phyloP scores from a whole-genome alignment of 225 moss, liverwort and hornwort species.

The Bryoerythrophyllum caledonicum region DNA sequence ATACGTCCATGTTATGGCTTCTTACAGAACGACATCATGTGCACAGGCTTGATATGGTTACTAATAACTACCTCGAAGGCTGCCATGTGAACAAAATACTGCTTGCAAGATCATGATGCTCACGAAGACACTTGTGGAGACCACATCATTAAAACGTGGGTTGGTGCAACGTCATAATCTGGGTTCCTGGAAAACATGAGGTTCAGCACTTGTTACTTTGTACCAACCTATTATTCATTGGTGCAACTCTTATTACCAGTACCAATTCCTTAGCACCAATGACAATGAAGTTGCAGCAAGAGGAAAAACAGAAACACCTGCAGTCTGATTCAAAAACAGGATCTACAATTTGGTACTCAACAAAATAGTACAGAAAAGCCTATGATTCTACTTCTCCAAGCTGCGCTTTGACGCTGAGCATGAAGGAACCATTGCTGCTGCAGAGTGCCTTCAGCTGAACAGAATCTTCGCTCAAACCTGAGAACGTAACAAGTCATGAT shows the following conservation, averaged over 20 bases:
- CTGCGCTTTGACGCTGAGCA: constrained; percentile 46
- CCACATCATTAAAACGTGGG: not conserved
- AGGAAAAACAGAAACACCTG: not conserved
- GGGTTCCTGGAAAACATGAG: not conserved
- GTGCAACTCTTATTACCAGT: not conserved
- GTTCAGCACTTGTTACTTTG: not conserved
- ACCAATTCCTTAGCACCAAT: not conserved
- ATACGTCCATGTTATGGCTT: not conserved
- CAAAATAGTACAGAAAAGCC: constrained; percentile 23
- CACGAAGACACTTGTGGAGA: not conserved
- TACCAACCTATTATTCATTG: not conserved
- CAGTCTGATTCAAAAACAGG: constrained; percentile 3
- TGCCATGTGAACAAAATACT: not conserved
- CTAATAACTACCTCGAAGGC: not conserved
- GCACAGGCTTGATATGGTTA: not conserved
- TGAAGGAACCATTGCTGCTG: constrained; percentile 48
- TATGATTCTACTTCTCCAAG: constrained; percentile 44
- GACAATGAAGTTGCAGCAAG: not conserved
- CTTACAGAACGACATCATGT: not conserved
- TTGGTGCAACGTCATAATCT: constrained; percentile 8
- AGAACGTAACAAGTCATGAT: not conserved
- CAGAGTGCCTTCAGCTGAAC: constrained; percentile 57
- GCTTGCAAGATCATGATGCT: not conserved
- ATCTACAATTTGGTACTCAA: constrained; percentile 9
- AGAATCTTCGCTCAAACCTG: constrained; percentile 34